These are phyloP conservation scores for Gaeumannomyces sp. DNA, from an alignment of 2,329 filamentous ascomycete genomes.

Conservation along the genomic window DNA sequence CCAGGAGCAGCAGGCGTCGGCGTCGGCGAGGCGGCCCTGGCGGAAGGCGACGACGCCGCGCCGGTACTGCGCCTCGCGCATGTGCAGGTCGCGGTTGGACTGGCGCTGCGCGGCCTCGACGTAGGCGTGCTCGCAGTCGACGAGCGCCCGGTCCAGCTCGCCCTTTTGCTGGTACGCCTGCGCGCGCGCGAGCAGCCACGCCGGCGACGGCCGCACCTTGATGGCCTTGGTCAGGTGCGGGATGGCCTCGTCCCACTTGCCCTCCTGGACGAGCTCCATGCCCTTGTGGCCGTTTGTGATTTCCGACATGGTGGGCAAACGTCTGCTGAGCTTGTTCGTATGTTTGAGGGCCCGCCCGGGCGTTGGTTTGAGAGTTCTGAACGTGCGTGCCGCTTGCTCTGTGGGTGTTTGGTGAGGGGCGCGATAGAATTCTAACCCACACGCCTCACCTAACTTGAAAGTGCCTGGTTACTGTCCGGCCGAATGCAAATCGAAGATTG, in stretches of 20 bases:
- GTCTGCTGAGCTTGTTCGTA: not conserved
- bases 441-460: too few species aligned
- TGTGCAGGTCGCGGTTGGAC: slow-evolving; percentile 51
- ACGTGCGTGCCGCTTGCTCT: too few species aligned
- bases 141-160: slow-evolving; percentile 57
- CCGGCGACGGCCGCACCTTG: slow-evolving; percentile 57
- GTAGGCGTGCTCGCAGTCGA: slow-evolving; percentile 63
- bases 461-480: too few species aligned
- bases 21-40: slow-evolving; percentile 66
- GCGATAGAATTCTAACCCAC: too few species aligned
- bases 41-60: slow-evolving; percentile 69
- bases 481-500: too few species aligned
- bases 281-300: slow-evolving; percentile 51
- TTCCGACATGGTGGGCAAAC: slow-evolving; percentile 39
- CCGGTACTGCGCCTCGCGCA: slow-evolving; percentile 76
- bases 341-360: not conserved
- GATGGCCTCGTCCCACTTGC: slow-evolving; percentile 63
- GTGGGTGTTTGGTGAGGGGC: too few species aligned
- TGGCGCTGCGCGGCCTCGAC: slow-evolving; percentile 58
- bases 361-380: not conserved
- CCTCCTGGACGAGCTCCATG: slow-evolving; percentile 55
- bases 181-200: slow-evolving; percentile 77
- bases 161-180: slow-evolving; percentile 66
- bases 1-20: slow-evolving; percentile 63
- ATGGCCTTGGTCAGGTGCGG: slow-evolving; percentile 62